Evolutionary conservation across 108 stramenopile species (phyloP).

Genomic region (Pinguiococcus pyrenoidosus): DNA sequence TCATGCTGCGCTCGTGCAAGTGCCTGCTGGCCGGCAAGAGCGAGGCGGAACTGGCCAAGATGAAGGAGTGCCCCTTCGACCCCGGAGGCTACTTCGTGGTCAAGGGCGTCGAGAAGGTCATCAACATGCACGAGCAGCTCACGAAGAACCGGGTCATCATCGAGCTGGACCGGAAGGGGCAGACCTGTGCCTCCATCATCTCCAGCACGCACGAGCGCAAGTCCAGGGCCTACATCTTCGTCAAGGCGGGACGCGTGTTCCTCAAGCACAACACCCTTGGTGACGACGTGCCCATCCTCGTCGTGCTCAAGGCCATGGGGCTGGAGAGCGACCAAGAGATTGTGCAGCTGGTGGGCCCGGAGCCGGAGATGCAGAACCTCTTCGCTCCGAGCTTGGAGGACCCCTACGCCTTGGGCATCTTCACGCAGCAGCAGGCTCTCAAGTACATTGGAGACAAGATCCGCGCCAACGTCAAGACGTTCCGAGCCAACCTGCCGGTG

Average conservation of each 20-base stretch:
- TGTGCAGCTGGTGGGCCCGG: slow-evolving; percentile 80
- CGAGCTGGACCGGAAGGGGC: slow-evolving; percentile 73
- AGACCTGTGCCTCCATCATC: slow-evolving; percentile 28
- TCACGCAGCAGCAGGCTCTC: slow-evolving; percentile 63
- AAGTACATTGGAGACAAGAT: slow-evolving; percentile 84
- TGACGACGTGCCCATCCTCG: slow-evolving; percentile 88
- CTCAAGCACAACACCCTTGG: slow-evolving; percentile 92
- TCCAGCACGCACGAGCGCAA: slow-evolving; percentile 39
- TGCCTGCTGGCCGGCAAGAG: slow-evolving; percentile 70
- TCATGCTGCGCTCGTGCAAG: slow-evolving; percentile 83
- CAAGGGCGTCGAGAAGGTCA: slow-evolving; percentile 91
- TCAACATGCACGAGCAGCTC: slow-evolving; percentile 95
- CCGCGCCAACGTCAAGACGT: slow-evolving; percentile 48
- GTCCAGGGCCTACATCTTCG: slow-evolving; percentile 33
- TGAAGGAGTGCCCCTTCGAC: slow-evolving; percentile 97
- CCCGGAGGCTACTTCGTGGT: slow-evolving; percentile 98
- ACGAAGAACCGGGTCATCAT: slow-evolving; percentile 97
- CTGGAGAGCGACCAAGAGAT: slow-evolving; percentile 84
- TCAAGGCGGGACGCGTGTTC: slow-evolving; percentile 46
- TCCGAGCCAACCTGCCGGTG: slow-evolving; percentile 18
- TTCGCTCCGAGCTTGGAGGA: slow-evolving; percentile 83
- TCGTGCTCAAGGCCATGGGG: slow-evolving; percentile 91
- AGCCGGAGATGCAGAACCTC: slow-evolving; percentile 66
- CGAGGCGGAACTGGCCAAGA: slow-evolving; percentile 63
- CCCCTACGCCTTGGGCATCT: slow-evolving; percentile 59